These are phyloP conservation scores for Neonectria coccinea DNA, from an alignment of 2,329 filamentous ascomycete species.

Conservation along the genomic window DNA sequence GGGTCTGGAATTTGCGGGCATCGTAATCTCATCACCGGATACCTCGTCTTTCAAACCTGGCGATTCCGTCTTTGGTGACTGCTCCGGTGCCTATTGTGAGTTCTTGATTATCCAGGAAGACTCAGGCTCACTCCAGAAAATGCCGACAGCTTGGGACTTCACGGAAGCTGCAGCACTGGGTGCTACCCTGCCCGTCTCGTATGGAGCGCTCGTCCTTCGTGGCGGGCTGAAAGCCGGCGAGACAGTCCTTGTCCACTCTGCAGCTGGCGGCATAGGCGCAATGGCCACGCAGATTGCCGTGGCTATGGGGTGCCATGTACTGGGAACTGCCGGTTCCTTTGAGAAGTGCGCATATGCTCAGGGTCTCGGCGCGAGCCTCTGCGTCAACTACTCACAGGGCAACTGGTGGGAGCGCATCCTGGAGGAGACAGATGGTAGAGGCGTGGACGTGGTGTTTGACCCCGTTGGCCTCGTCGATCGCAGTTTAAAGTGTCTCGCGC, in stretches of 20 bases:
- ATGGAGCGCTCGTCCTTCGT: constrained; percentile 60
- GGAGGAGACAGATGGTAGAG: constrained; percentile 59
- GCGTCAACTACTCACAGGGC: constrained; percentile 54
- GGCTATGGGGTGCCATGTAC: constrained; percentile 63
- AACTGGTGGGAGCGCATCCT: constrained; percentile 65
- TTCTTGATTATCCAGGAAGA: constrained; percentile 57
- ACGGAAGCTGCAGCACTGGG: constrained; percentile 65
- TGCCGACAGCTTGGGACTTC: constrained; percentile 60
- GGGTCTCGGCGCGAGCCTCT: constrained; percentile 54
- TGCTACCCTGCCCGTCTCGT: constrained; percentile 65
- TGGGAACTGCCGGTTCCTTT: constrained; percentile 62
- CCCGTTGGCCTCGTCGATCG: constrained; percentile 67
- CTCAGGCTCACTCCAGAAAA: constrained; percentile 50
- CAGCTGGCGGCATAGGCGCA: constrained; percentile 66
- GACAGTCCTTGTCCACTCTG: constrained; percentile 66
- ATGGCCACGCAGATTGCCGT: constrained; percentile 68
- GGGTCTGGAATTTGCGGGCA: constrained; percentile 71
- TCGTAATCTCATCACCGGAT: constrained; percentile 55
- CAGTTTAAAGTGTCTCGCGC: constrained; percentile 65
- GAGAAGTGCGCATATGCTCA: constrained; percentile 58
- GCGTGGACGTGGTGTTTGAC: constrained; percentile 70
- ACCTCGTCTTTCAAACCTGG: constrained; percentile 55
- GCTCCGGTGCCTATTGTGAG: constrained; percentile 64
- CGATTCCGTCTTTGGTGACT: constrained; percentile 65
- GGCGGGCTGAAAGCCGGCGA: constrained; percentile 58